Evolutionary conservation across 1,284 basidiomycete genomes (phyloP), one percentile per base, ranked within the genome.

Genomic region (Irpex sp.): DNA sequence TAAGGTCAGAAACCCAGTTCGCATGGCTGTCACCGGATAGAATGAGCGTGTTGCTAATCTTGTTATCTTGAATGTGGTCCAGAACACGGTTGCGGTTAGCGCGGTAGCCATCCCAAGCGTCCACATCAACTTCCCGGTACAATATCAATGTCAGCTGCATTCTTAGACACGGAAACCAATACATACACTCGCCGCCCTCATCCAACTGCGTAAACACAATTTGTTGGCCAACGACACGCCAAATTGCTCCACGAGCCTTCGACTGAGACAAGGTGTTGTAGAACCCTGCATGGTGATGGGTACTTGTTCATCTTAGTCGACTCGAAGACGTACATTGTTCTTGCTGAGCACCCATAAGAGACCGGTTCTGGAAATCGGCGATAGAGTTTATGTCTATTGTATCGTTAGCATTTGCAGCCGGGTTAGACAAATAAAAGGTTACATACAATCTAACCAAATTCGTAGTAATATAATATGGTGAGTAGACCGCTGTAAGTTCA

Each of bases 1-100:
- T 80, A 26, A 85, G 76, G 67, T 84, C 85, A 57, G 81, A 85
- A 5, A 82, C 84, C 85, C 85, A 87, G 69, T 85, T 86, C 9
- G 85, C 86, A 69, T 89, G 87, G 57, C 83, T 84, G 71, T 91
- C 88, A 13, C 88, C 87, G 7, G 86, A 79, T 15, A 89, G 78
- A 59, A 87, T 80, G 64, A 87, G 71, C 2, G 82, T 82, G 71
- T 89, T 88, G 74, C 78, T 78, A 63, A 89, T 87, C 58, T 79
- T 76, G 70, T 85, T 79, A 38, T 74, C 63, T 67, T 81, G 78
- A 34, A 89, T 74, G 64, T 85, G 81, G 63, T 84, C 77, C 15
- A 89, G 79, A 58, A 89, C 76, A n/a, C 86, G 80, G 55, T 77
- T 74, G 13, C 86, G 78, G 72, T 87, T 85, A 15, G 81, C 80